phyloP scores from a whole-genome alignment of 2,329 filamentous ascomycete genomes.

The Xylariaceae sp. region DNA sequence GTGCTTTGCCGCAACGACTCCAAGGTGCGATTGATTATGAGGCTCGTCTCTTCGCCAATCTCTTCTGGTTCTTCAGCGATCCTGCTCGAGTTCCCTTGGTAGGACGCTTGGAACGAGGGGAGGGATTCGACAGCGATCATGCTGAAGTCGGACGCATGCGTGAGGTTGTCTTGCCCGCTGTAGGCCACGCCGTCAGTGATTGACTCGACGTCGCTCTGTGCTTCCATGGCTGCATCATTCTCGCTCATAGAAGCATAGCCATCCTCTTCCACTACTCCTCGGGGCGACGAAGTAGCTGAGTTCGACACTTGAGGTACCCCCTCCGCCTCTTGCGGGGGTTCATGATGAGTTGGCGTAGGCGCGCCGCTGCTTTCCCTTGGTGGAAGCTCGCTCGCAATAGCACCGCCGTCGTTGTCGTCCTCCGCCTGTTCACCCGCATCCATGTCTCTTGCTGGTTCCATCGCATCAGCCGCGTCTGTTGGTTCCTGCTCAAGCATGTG shows the following conservation, averaged over 20 bases:
- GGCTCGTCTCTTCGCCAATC: conserved; percentile 47
- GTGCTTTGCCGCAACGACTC: conserved; percentile 38
- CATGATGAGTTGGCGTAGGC: conserved; percentile 7
- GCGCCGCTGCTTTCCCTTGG: conserved; percentile 5
- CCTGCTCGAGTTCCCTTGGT: conserved; percentile 34
- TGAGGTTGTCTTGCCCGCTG: conserved; percentile 31
- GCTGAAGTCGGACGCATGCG: conserved; percentile 44
- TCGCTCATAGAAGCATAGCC: conserved; percentile 14
- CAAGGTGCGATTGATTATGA: conserved; percentile 49
- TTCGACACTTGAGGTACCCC: conserved; percentile 3
- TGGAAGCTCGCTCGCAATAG: conserved; percentile 7
- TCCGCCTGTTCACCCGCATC: conserved; percentile 3
- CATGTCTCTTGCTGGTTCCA: conserved; percentile 3
- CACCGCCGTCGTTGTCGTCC: conserved; percentile 2
- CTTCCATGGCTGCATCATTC: conserved; percentile 16
- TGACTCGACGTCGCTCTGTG: conserved; percentile 22
- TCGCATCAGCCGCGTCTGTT: background rate
- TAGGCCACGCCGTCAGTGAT: conserved; percentile 12
- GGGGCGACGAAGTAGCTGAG: conserved; percentile 11
- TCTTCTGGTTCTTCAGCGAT: conserved; percentile 40
- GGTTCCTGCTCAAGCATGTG: conserved; percentile 3
- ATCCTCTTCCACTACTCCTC: conserved; percentile 8
- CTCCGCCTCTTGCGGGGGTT: conserved; percentile 2
- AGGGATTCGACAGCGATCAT: conserved; percentile 52
- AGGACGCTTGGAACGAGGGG: conserved; percentile 33